Evolutionary conservation across 1,284 basidiomycete genomes (phyloP), one percentile per base, ranked within the genome.

Genomic region (Naganishia cerealis): DNA sequence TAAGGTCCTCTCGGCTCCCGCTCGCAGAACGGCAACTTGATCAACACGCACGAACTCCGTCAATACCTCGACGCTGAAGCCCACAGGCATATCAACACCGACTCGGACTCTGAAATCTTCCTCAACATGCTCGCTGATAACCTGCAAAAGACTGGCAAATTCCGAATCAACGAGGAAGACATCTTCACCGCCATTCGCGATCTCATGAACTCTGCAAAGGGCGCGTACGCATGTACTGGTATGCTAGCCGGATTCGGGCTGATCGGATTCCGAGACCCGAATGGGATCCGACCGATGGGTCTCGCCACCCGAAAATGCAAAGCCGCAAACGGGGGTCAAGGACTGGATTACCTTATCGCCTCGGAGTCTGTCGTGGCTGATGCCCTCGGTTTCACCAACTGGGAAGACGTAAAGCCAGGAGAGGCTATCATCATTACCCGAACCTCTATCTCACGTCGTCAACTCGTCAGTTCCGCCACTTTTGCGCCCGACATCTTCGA

Each of bases 401-500:
- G 94, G 91, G 87, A 92, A 74, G 96, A 99, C 79, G 90, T 99
- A 73, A 88, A 87, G 72, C 92, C 94, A 63, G 92, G 94, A 87
- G 92, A 99, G 82, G 94, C 95, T 18, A 84, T 99, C 69, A 98
- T 99, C 79, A 93, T 97, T 77, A 98, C 94, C 15, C 87, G 91
- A 57, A 85, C 83, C 65, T 84, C 85, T 57, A 85, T 94, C 63
- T 86, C 87, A 9, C 85, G 90, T 58, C 87, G 91, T 29, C 86
- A 90, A 75, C 88, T 92, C 53, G 85, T 85, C 12, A 82, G 85
- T 33, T 84, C 88, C 2, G 85, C 87, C 15, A 86, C 85, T 0
- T 95, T 95, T 78, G 90, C 94, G 0, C 96, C 96, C n/a, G 96
- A 99, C 82, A 97, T 99, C 75, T 99, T 99, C 78, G 96, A 99